A percentile compares a stretch with the other conserved stretches of the same genome.
Evolutionary conservation across 148 eudicot genomes (phyloP).

Genomic region (Persicaria tinctoria): DNA sequence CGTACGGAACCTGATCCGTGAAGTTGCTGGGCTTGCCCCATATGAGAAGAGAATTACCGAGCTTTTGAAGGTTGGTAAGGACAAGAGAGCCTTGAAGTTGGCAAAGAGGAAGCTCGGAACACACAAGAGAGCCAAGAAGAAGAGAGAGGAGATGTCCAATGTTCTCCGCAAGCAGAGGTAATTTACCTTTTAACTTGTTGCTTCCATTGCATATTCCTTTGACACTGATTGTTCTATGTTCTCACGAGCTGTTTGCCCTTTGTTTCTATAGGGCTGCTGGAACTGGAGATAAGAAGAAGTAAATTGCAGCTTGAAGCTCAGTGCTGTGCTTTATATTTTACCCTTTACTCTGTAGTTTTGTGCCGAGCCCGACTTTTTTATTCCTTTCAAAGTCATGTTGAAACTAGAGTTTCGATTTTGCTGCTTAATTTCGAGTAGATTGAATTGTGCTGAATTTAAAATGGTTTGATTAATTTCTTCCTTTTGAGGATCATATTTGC

Average conservation of each 20-base stretch:
- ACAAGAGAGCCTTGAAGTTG: constrained; percentile 47
- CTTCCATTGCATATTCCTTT: background rate
- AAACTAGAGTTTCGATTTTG: background rate
- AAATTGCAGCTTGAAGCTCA: constrained; percentile 7
- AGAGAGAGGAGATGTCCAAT: constrained; percentile 55
- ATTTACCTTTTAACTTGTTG: too few relatives aligned
- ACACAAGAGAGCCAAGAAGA: constrained; percentile 54
- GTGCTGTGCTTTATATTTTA: background rate
- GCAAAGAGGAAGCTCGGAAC: constrained; percentile 58
- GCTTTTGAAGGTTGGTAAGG: constrained; percentile 51
- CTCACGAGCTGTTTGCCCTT: background rate
- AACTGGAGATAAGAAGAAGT: constrained; percentile 30
- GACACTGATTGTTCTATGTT: background rate
- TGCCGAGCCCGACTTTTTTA: background rate
- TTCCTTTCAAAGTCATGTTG: background rate
- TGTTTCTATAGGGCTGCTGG: constrained; percentile 19
- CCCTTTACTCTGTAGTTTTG: background rate
- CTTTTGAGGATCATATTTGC: background rate
- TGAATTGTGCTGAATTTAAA: background rate
- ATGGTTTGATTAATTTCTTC: background rate
- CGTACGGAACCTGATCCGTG: constrained; percentile 32
- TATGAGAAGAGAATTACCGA: constrained; percentile 43
- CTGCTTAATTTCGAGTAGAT: constrained; percentile 2
- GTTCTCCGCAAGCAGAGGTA: constrained; percentile 52
- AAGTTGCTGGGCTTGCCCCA: constrained; percentile 39